Percentiles rank a stretch among this genome's conserved stretches.
These are phyloP conservation scores for Binderoboletus segoi DNA, from an alignment of 1,284 basidiomycete genomes.

Conservation along the genomic window DNA sequence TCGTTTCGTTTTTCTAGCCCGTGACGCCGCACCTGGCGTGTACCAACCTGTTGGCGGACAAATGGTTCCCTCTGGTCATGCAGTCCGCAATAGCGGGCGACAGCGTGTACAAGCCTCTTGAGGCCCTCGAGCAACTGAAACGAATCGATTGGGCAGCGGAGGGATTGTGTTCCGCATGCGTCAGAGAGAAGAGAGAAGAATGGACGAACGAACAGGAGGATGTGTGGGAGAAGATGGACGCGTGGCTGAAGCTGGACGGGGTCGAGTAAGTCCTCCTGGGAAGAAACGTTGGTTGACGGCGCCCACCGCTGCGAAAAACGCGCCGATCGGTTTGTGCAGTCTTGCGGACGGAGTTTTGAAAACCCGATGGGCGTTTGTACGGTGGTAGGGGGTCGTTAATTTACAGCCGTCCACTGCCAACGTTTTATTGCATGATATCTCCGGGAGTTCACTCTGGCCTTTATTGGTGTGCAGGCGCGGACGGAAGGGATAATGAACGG, in stretches of 20 bases:
- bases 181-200: constrained; percentile 59
- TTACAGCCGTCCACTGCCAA: too few relatives aligned
- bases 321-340: too few relatives aligned
- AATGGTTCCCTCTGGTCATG: constrained; percentile 69
- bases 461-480: not conserved
- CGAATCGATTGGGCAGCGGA: constrained; percentile 55
- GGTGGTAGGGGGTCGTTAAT: too few relatives aligned
- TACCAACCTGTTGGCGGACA: constrained; percentile 67
- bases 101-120: constrained; percentile 66
- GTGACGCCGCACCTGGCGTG: constrained; percentile 70
- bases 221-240: constrained; percentile 63
- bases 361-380: too few relatives aligned
- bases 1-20: constrained; percentile 30
- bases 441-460: not conserved
- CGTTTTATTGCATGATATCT: constrained; percentile 1
- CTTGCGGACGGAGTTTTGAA: too few relatives aligned
- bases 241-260: constrained; percentile 46
- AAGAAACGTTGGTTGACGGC: too few relatives aligned
- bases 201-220: constrained; percentile 62
- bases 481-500: not conserved
- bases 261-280: too few relatives aligned
- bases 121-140: constrained; percentile 62
- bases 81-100: constrained; percentile 58
- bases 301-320: too few relatives aligned
- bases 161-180: constrained; percentile 62